Evolutionary conservation across 2,329 filamentous ascomycete species (phyloP).

Genomic region (Cryphonectria japonica): DNA sequence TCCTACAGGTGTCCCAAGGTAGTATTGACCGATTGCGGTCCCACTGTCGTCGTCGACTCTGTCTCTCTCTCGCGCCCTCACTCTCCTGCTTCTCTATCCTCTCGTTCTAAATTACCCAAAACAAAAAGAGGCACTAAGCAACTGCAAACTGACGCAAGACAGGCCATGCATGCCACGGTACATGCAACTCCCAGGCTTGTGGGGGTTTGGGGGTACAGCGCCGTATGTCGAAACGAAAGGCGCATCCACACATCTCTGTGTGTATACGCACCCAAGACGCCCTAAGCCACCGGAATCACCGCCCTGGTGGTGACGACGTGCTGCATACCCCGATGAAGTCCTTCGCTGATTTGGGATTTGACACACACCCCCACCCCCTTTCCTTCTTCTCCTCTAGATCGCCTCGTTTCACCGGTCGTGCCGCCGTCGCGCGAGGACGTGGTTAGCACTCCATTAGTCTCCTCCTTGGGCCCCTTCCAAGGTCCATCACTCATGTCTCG

Average conservation of each 20-base stretch:
- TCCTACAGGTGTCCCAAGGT: constrained; percentile 21
- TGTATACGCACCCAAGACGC: too few species aligned
- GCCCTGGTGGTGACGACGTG: background rate
- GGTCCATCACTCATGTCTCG: background rate
- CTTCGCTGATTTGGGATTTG: background rate
- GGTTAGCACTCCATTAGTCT: background rate
- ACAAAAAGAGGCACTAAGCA: background rate
- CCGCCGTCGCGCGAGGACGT: background rate
- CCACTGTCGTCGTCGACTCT: background rate
- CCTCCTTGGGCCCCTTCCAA: background rate
- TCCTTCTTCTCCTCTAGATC: background rate
- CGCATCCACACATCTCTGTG: background rate
- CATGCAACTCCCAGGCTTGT: background rate
- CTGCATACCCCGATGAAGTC: background rate
- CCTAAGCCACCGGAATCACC: background rate
- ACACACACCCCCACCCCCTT: too few species aligned
- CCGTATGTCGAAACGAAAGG: background rate
- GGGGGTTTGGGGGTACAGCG: background rate
- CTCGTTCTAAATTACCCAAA: background rate
- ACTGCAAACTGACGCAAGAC: background rate
- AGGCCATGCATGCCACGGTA: background rate
- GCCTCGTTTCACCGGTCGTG: background rate
- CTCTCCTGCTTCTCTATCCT: too few species aligned
- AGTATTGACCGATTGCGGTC: constrained; percentile 8
- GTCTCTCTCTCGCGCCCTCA: background rate